These are phyloP conservation scores for Mycena belliarum DNA, from an alignment of 768 basidiomycete genomes.

Conservation along the genomic window DNA sequence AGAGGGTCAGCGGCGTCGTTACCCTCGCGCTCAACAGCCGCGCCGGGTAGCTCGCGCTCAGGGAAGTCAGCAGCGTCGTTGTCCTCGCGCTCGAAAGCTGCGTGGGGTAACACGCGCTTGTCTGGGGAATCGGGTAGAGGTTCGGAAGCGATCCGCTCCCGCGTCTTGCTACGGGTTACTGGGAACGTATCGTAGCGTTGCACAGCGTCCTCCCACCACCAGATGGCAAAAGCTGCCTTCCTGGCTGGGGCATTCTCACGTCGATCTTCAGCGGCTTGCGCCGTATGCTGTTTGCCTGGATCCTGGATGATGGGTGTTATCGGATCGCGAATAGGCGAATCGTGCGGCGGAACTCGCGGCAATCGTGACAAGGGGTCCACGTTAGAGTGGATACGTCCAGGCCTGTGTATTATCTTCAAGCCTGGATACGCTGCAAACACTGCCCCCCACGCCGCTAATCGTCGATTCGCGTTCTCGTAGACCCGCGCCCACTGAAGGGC, in stretches of 20 bases:
- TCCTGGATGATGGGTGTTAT: not conserved
- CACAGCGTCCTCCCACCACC: not conserved
- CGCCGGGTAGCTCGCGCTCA: not conserved
- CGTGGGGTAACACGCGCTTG: too few relatives aligned
- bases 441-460: constrained; percentile 27
- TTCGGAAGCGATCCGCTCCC: not conserved
- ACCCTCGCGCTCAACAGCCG: not conserved
- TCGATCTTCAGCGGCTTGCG: not conserved
- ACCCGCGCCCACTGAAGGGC: constrained; percentile 15
- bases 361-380: not conserved
- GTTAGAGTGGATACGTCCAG: constrained; percentile 28
- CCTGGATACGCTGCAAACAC: constrained; percentile 27
- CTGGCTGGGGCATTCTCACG: not conserved
- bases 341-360: not conserved
- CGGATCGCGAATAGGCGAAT: not conserved
- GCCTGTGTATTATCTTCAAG: constrained; percentile 27
- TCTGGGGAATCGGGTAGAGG: too few relatives aligned
- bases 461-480: constrained; percentile 14
- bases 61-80: too few relatives aligned
- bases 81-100: too few relatives aligned
- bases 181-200: not conserved
- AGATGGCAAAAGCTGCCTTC: not conserved
- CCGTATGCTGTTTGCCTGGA: not conserved
- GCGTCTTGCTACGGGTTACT: not conserved
- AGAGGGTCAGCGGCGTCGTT: not conserved